Base-by-base conservation (phyloP, 2,329 filamentous ascomycete genomes). In the Fusarium chlamydosporum region DNA sequence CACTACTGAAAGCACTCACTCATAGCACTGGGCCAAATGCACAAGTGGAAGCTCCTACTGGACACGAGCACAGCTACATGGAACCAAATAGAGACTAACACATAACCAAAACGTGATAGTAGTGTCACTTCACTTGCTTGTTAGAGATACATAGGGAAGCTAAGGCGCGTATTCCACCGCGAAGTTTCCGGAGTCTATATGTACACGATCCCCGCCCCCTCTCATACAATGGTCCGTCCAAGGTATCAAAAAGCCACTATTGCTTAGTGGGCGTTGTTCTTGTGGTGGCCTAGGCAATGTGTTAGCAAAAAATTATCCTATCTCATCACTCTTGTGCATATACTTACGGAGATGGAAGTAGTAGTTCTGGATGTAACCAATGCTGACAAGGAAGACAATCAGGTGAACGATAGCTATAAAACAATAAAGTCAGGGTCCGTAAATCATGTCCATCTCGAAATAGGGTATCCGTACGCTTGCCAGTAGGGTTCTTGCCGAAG, bases 341-440 rank as follows among this genome's bases (percentile, higher is more conserved):
- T 56, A 89, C 93, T 83, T 90, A 99, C 96, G 93, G 78, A 99
- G 88, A 85, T 99, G 96, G 92, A 97, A 98, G 89, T 99, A 98
- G 91, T 99, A 99, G 86, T 97, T 94, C 85, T 98, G 93, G 76
- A 92, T 92, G 83, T 99, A 99, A 77, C 96, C 95, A 75, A 98
- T 80, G 72, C 89, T 82, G 72, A 97, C 84, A 68, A 99, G 84
- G 79, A 89, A 85, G 75, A 87, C 90, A 76, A 99, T 91, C 76
- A 89, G 86, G 83, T 99, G 96, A 76, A 97, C 86, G 78, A 99
- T 88, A 71, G 96, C 96, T 99, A 50, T 61, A 57, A 20, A 78
- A 74, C 68, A 64, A 68, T 52, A 34, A 61, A 51, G 68, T 64
- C 62, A 64, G 61, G 50, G 65, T 74, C 23, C n/a, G 37, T 16